Percentiles rank a stretch among this genome's conserved stretches.
These are phyloP conservation scores for Garcia nutans DNA, from an alignment of 345 rosid genomes.

Conservation along the genomic window DNA sequence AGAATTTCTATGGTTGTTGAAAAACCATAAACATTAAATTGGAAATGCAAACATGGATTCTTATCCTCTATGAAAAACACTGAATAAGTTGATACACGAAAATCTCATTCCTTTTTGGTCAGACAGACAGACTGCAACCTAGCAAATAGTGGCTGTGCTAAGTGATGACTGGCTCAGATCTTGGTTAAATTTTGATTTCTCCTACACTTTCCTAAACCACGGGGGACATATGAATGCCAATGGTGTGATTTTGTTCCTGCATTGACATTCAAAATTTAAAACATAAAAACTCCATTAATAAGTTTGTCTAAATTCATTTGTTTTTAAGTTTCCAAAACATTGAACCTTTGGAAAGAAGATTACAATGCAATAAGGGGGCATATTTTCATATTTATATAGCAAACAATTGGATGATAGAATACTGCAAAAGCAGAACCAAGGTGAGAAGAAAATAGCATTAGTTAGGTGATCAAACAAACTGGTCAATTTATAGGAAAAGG, in stretches of 20 bases:
- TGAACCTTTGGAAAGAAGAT: neutral
- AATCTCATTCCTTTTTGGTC: neutral
- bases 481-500: neutral
- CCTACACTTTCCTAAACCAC: neutral
- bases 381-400: neutral
- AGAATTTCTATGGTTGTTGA: neutral
- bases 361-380: neutral
- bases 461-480: neutral
- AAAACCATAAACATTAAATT: neutral
- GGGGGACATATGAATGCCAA: neutral
- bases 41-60: neutral
- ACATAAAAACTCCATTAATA: slow-evolving; percentile 1
- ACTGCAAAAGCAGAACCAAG: neutral
- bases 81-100: neutral
- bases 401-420: neutral
- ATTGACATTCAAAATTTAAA: neutral
- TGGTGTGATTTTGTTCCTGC: neutral
- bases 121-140: neutral
- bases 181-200: neutral
- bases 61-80: neutral
- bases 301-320: neutral
- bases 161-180: neutral
- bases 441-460: neutral
- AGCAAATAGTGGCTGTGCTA: neutral
- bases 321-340: neutral